Evolutionary conservation across 495 filamentous ascomycete species (phyloP), one percentile per base, ranked within the genome.

Genomic region (Pyrenopolyporus hunteri): DNA sequence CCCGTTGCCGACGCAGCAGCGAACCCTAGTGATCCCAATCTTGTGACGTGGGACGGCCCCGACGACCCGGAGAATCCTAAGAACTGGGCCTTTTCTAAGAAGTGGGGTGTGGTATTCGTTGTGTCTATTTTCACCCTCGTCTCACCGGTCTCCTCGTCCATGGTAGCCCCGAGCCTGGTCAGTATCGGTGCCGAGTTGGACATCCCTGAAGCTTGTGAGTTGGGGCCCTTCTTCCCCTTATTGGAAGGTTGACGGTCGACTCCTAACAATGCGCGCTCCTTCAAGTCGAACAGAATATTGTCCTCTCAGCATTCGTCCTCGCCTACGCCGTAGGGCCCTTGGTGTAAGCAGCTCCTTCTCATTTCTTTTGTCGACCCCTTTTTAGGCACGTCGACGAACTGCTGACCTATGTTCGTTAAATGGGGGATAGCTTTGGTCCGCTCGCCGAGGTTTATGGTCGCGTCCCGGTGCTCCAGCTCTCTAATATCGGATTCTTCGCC

Each of bases 281-380:
- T 53, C 54, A 11, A 59, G 75, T 87, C 16, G 72, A 85, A 43
- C 76, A 76, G 13, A 78, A 85, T 20, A 73, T 93, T 29, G 83
- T 81, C 0, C 72, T 94, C 31, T 90, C 87, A 0, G 79, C 89
- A 58, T 93, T 93, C 70, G 74, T 93, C 10, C 79, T 93, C 3
- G 90, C 88, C 7, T 94, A 89, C 68, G 86, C 86, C 11, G 19
- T 71, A 20, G 68, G 68, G 3, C 68, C 68, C 14, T 31, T 71
- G 3, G 32, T 58, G 68, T 68, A 62, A 48, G 68, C 35, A 7
- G 1, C 59, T 37, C 35, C 76, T 69, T 9, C 67, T 63, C 19
- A 70, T 58, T 14, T 10, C 50, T 1, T 58, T 22, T 72, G 1
- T 20, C 14, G n/a, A n/a, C n/a, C n/a, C n/a, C n/a, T n/a, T n/a